Percentiles rank a stretch among this genome's conserved stretches.
Evolutionary conservation across 1,284 basidiomycete species (phyloP).

Genomic region (Phlebopus sp.): DNA sequence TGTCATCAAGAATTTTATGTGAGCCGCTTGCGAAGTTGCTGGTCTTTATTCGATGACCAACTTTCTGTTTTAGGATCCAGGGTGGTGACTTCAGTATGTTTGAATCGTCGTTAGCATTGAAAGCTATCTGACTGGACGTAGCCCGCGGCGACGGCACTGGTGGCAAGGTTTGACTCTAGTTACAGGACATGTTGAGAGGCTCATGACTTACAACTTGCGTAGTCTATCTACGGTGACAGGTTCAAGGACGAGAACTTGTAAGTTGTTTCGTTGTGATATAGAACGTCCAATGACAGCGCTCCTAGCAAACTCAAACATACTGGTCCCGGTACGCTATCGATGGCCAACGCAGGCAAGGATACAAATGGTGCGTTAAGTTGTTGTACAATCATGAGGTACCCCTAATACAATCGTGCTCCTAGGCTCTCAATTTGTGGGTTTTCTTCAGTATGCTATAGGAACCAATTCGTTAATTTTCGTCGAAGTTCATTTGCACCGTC

Average conservation of each 20-base stretch:
- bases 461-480: conserved; percentile 5
- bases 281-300: conserved; percentile 2
- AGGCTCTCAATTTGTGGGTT: conserved; percentile 81
- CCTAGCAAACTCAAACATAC: conserved; percentile 88
- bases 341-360: conserved; percentile 91
- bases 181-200: not conserved
- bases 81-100: conserved; percentile 85
- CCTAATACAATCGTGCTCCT: conserved; percentile 10
- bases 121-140: conserved; percentile 19
- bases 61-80: conserved; percentile 62
- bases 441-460: conserved; percentile 7
- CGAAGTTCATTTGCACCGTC: conserved; percentile 80
- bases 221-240: conserved; percentile 89
- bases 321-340: conserved; percentile 81
- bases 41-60: conserved; percentile 4
- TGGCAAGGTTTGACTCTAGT: conserved; percentile 55
- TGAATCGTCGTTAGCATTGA: not conserved
- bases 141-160: conserved; percentile 94
- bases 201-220: not conserved
- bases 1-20: conserved; percentile 98
- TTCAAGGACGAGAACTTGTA: conserved; percentile 98
- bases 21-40: conserved; percentile 16
- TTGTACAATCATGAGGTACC: not conserved
- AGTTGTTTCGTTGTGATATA: conserved; percentile 23
- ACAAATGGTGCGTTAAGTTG: conserved; percentile 62